Evolutionary conservation across 1,284 basidiomycete genomes (phyloP), one percentile per base, ranked within the genome.

Genomic region (Erythrobasidium hasegawianum): DNA sequence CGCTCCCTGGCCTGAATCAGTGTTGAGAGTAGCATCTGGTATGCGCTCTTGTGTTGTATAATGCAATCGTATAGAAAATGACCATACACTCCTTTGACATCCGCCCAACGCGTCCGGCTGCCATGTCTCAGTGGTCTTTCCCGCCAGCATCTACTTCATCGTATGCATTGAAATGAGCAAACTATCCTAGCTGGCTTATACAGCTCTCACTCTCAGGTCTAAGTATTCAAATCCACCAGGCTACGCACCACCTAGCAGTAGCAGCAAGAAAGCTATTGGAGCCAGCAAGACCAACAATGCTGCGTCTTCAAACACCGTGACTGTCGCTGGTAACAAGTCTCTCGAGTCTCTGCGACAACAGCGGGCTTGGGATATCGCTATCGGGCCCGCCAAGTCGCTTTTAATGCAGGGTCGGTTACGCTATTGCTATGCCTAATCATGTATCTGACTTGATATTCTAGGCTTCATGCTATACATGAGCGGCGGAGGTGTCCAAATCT

Each of bases 381-480:
- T 73, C 5, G 72, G 71, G 10, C 75, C 75, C 0, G 75, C 74
- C 1, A 76, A 76, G 67, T 66, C 71, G 14, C 71, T 76, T 0
- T 74, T 74, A 11, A 76, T 76, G 75, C 75, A 76, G 72, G 72
- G 70, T 16, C 26, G n/a, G 50, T 5, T 27, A n/a, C n/a, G 16
- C 4, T 18, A 11, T 18, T 24, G 24, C 22, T 1, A 13, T 16
- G 14, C 27, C 9, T 18, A 3, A 33, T 9, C 5, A 18, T 24
- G n/a, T 47, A n/a, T 18, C 43, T 47, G n/a, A 47, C 43, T 24
- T 47, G 43, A 18, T 47, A 18, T 18, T 2, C 29, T 45, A 65
- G 75, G 72, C 18, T 76, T 76, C 68, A 76, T 76, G 75, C 71
- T 76, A 69, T 76, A 73, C 69, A 76, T 76, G 75, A 71, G 72